These are phyloP conservation scores for Phytophthora pinifolia DNA, from an alignment of 352 stramenopile species.

Conservation along the genomic window DNA sequence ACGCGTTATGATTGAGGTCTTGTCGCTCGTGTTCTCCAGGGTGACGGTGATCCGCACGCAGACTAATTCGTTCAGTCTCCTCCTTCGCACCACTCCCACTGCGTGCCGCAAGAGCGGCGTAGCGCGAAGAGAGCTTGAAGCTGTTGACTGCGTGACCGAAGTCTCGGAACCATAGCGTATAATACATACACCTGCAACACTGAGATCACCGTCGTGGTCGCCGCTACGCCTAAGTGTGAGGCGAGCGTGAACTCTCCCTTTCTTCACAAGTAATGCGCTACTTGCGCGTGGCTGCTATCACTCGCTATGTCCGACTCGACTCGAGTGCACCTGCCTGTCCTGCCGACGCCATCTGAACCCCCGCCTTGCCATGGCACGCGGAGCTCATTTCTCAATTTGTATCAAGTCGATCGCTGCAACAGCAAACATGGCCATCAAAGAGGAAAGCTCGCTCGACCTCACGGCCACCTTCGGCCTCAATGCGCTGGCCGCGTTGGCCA, in stretches of 20 bases:
- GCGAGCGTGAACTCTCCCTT: constrained; percentile 8
- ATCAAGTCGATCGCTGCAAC: constrained; percentile 8
- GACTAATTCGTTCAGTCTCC: constrained; percentile 1
- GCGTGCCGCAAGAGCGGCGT: not conserved
- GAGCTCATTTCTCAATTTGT: constrained; percentile 30
- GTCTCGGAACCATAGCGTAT: not conserved
- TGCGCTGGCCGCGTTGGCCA: constrained; percentile 53
- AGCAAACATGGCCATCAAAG: constrained; percentile 29
- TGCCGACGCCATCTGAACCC: constrained; percentile 25
- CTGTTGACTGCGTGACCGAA: too few relatives aligned
- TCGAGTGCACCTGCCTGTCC: constrained; percentile 26
- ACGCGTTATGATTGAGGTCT: not conserved
- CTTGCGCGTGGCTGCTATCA: constrained; percentile 8
- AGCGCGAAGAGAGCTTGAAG: too few relatives aligned
- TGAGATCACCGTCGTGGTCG: not conserved
- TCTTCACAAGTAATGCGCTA: constrained; percentile 16
- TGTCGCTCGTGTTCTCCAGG: not conserved
- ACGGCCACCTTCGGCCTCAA: constrained; percentile 56
- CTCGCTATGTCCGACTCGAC: constrained; percentile 14
- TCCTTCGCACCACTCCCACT: constrained; percentile 10
- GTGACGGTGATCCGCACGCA: not conserved
- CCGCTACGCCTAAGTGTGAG: constrained; percentile 16
- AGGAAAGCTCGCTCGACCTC: constrained; percentile 33
- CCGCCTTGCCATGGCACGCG: too few relatives aligned
- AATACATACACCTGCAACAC: not conserved